A percentile compares a stretch with the other conserved stretches of the same genome.
phyloP scores from a whole-genome alignment of 345 rosid genomes.

The Dipteronia dyeriana region DNA sequence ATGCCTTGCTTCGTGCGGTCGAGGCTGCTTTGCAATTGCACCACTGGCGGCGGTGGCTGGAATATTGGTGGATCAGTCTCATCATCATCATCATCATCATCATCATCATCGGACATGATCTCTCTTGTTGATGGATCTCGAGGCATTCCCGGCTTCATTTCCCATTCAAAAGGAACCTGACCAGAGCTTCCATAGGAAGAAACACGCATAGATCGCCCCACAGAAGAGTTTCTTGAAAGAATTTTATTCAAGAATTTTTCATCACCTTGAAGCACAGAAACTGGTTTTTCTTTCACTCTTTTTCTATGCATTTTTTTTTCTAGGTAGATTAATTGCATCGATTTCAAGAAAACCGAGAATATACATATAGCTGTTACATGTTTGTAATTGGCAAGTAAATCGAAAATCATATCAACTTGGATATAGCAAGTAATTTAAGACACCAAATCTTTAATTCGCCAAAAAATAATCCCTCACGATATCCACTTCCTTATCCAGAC shows the following conservation, averaged over 20 bases:
- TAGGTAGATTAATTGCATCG: neutral
- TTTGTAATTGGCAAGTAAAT: neutral
- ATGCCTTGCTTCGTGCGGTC: neutral
- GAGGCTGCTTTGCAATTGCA: neutral
- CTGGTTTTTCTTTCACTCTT: conserved; percentile 3
- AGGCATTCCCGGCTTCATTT: conserved; percentile 43
- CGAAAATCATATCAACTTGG: neutral
- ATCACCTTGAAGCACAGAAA: conserved; percentile 20
- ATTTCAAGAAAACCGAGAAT: neutral
- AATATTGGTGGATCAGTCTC: neutral
- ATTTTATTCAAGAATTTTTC: conserved; percentile 23
- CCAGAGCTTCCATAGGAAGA: conserved; percentile 22
- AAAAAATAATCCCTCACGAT: neutral
- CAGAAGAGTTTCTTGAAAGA: conserved; percentile 35
- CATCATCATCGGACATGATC: neutral
- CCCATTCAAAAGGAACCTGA: conserved; percentile 53
- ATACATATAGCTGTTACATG: neutral
- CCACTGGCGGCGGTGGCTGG: neutral
- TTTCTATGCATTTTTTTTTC: neutral
- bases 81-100: neutral
- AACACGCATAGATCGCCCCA: conserved; percentile 31
- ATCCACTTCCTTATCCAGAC: neutral
- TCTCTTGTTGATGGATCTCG: conserved; percentile 20
- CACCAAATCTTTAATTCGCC: neutral
- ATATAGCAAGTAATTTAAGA: neutral